Percentiles rank a stretch among this genome's conserved stretches.
phyloP scores from a whole-genome alignment of 306 rosid genomes.

The Gastrolobium villosum region DNA sequence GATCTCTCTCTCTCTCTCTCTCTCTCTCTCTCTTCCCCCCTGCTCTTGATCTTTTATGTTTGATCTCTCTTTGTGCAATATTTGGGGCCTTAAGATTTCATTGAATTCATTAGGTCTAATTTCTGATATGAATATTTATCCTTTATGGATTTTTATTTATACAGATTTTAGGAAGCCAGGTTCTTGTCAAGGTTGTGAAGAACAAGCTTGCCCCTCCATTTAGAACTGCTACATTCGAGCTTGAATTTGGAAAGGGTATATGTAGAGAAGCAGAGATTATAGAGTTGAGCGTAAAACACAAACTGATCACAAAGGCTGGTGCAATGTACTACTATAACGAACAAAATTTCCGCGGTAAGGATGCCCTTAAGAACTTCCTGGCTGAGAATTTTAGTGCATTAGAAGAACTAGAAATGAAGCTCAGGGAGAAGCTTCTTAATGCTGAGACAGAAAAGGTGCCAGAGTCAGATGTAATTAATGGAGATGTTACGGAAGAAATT shows the following conservation, averaged over 20 bases:
- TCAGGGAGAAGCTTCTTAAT: slow-evolving; percentile 70
- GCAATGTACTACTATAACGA: slow-evolving; percentile 59
- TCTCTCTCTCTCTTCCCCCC: neutral
- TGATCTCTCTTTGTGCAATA: neutral
- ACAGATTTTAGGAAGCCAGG: slow-evolving; percentile 82
- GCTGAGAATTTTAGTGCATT: slow-evolving; percentile 55
- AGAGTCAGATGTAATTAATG: slow-evolving; percentile 52
- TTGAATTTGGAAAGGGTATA: slow-evolving; percentile 94
- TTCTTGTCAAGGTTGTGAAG: slow-evolving; percentile 91
- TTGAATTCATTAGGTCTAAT: slow-evolving; percentile 9
- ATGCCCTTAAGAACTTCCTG: slow-evolving; percentile 73
- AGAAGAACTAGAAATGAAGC: slow-evolving; percentile 69
- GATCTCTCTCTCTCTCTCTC: neutral
- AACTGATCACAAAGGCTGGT: slow-evolving; percentile 63
- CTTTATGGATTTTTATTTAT: slow-evolving; percentile 31
- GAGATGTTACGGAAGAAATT: slow-evolving; percentile 56
- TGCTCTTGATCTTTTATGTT: slow-evolving; percentile 1
- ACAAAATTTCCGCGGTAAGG: slow-evolving; percentile 69
- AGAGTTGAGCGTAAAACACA: slow-evolving; percentile 74
- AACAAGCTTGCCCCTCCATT: slow-evolving; percentile 98
- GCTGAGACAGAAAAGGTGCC: slow-evolving; percentile 45
- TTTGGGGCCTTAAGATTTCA: slow-evolving; percentile 27
- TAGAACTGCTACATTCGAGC: slow-evolving; percentile 81
- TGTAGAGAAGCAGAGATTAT: slow-evolving; percentile 69
- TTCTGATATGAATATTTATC: slow-evolving; percentile 20